phyloP scores from a whole-genome alignment of 352 stramenopile species.

The Pseudoperonospora humuli region DNA sequence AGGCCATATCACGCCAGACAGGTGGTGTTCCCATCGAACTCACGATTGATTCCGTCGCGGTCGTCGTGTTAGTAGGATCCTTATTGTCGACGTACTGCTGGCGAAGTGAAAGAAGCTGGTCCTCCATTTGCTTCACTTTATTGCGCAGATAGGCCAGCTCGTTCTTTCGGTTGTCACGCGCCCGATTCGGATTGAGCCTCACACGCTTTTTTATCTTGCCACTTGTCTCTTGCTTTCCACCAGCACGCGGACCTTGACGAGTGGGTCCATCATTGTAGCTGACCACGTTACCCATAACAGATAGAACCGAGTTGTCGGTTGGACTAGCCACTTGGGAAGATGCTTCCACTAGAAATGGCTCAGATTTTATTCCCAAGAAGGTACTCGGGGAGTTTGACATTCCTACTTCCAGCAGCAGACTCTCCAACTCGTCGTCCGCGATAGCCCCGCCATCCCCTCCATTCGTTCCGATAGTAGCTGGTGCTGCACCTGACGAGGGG shows the following conservation, averaged over 20 bases:
- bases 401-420: conserved; percentile 20
- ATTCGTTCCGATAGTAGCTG: conserved; percentile 4
- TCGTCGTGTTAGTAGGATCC: conserved; percentile 2
- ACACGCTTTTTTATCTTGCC: conserved; percentile 22
- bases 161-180: conserved; percentile 32
- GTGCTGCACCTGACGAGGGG: not conserved
- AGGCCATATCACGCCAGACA: conserved; percentile 33
- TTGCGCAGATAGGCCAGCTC: conserved; percentile 36
- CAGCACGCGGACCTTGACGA: not conserved
- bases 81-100: conserved; percentile 22
- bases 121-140: conserved; percentile 37
- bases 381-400: conserved; percentile 7
- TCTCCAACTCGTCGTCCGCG: conserved; percentile 26
- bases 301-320: not conserved
- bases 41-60: conserved; percentile 3
- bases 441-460: conserved; percentile 8
- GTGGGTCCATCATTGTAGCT: not conserved
- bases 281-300: not conserved
- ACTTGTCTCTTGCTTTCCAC: not conserved
- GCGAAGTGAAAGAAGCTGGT: conserved; percentile 22
- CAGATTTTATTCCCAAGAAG: conserved; percentile 3
- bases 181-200: conserved; percentile 29
- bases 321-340: not conserved
- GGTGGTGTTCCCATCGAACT: conserved; percentile 10
- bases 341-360: not conserved